Evolutionary conservation across 2,329 filamentous ascomycete species (phyloP).

Genomic region (Diaporthe sp.): DNA sequence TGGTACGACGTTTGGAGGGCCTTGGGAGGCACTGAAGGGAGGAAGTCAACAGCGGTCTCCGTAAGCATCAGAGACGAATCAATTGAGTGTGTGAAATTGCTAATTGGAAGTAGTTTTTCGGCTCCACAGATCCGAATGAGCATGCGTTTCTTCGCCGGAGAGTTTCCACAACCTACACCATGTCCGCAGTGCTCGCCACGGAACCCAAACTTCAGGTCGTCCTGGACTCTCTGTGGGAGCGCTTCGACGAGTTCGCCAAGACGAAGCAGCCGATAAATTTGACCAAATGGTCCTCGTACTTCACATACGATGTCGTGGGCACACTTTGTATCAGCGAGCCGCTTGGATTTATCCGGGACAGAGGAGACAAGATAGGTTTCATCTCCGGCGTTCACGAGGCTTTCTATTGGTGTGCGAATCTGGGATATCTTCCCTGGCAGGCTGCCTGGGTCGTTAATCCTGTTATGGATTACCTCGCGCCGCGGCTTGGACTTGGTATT

Average conservation of each 20-base stretch:
- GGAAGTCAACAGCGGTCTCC: slow-evolving; percentile 5
- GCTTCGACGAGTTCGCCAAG: neutral
- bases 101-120: neutral
- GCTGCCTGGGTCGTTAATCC: neutral
- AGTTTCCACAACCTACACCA: neutral
- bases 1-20: slow-evolving; percentile 8
- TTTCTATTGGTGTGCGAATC: neutral
- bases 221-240: neutral
- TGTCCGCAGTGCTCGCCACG: neutral
- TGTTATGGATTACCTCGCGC: neutral
- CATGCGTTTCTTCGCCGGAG: slow-evolving; percentile 11
- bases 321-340: slow-evolving; percentile 10
- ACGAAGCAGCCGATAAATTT: neutral
- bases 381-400: neutral
- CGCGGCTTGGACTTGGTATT: neutral
- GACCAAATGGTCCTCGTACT: slow-evolving; percentile 10
- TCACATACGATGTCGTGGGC: neutral
- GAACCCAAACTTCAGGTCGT: neutral
- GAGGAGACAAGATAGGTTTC: neutral
- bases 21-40: neutral
- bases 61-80: neutral
- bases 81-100: neutral
- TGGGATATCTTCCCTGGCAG: slow-evolving; percentile 1
- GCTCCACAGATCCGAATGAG: slow-evolving; percentile 1
- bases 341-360: neutral